Conservation (phyloP, 2,329 filamentous ascomycete species). For the Boeremia lycopersici region DNA sequence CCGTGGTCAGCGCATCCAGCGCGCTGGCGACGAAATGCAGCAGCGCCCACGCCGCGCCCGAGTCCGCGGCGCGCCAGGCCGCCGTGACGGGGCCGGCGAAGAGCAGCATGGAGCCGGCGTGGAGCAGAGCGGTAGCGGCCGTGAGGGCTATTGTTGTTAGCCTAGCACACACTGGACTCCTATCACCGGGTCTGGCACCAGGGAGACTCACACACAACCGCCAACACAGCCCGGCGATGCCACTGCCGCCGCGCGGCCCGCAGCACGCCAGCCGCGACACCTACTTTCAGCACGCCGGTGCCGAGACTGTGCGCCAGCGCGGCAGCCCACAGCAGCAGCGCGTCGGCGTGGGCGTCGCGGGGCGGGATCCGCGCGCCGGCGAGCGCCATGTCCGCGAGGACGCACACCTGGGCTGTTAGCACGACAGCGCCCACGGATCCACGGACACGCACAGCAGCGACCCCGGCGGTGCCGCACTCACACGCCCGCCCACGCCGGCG, state of each 20-base stretch:
- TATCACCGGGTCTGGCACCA: no score
- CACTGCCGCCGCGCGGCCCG: constrained; percentile 44
- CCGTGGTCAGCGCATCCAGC: not conserved
- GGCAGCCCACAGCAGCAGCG: no score
- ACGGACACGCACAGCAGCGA: no score
- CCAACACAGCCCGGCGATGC: constrained; percentile 50
- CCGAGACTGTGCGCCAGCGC: no score
- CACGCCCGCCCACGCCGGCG: constrained; percentile 56
- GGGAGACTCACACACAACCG: constrained; percentile 51
- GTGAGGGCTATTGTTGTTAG: constrained; percentile 12
- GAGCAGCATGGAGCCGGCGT: constrained; percentile 53
- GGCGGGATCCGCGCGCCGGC: no score
- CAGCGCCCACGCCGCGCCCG: not conserved
- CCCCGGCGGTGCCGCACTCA: constrained; percentile 56
- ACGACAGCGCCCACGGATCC: no score
- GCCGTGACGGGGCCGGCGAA: constrained; percentile 54
- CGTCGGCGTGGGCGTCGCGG: no score
- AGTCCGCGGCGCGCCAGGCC: constrained; percentile 47
- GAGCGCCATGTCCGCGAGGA: no score
- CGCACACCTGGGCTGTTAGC: no score
- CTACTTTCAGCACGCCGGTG: no score
- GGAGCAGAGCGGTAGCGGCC: constrained; percentile 49
- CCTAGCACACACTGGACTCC: no score
- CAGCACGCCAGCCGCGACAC: constrained; percentile 34
- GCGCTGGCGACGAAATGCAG: constrained; percentile 5